These are phyloP conservation scores for Suhomyces vadensis DNA, from an alignment of 805 yeast genomes.

Conservation along the genomic window DNA sequence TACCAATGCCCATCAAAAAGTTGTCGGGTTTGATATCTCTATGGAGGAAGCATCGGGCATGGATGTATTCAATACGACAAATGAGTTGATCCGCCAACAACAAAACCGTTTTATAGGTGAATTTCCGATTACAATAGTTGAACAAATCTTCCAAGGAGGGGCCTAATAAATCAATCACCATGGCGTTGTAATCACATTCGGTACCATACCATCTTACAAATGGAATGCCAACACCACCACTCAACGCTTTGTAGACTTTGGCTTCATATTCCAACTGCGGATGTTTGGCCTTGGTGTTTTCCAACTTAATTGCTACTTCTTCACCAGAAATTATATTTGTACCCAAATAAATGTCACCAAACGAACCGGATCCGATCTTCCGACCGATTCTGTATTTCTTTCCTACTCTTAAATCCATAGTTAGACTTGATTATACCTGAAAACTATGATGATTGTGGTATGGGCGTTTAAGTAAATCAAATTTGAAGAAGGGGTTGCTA, in stretches of 20 bases:
- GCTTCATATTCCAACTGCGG: slow-evolving; percentile 98
- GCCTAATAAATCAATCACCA: slow-evolving; percentile 94
- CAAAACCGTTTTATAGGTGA: slow-evolving; percentile 89
- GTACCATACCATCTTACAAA: slow-evolving; percentile 97
- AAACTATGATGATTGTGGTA: neutral
- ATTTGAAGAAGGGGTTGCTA: too few relatives aligned
- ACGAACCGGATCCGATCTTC: slow-evolving; percentile 95
- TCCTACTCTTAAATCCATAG: slow-evolving; percentile 78
- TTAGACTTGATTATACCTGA: neutral
- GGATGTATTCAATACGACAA: slow-evolving; percentile 92
- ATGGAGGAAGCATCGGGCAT: slow-evolving; percentile 88
- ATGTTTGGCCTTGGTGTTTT: slow-evolving; percentile 85
- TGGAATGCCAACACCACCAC: slow-evolving; percentile 97
- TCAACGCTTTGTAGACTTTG: slow-evolving; percentile 86
- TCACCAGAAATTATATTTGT: slow-evolving; percentile 95
- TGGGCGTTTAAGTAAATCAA: too few relatives aligned
- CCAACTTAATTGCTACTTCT: slow-evolving; percentile 95
- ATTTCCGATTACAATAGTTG: slow-evolving; percentile 93
- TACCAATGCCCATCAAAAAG: slow-evolving; percentile 85
- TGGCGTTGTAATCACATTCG: slow-evolving; percentile 93
- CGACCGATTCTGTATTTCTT: slow-evolving; percentile 92
- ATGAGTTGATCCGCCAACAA: slow-evolving; percentile 91
- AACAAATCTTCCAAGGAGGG: slow-evolving; percentile 94
- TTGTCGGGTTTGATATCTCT: slow-evolving; percentile 85
- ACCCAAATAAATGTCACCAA: slow-evolving; percentile 94